Base-by-base conservation (phyloP, 23 red algal genomes). In the Gracilaria domingensis region DNA sequence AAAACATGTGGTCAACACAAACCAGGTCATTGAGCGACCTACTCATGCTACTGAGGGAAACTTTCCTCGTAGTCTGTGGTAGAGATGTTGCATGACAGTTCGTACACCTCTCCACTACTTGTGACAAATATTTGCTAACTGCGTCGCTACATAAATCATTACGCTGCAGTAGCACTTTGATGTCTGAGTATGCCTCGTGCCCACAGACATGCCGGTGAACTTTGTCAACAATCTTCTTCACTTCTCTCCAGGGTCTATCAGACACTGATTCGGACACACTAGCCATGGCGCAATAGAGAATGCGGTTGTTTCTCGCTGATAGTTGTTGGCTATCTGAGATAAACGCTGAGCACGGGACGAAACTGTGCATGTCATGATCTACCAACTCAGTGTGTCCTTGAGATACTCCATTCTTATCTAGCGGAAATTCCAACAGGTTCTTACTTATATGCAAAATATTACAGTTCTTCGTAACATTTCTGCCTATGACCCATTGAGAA, bases 161-260 rank as follows among this genome's bases (percentile, higher is more conserved):
- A 12, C 49, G 20, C 30, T 82, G 23, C 7, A 82, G 79, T 0
- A 82, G 32, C 29, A 82, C 29, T 18, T 82, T 82, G 8, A 82
- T 82, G 12, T 82, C 48, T 9, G 48, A 33, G 25, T 59, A 61
- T 20, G 47, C 34, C 0, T 48, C 60, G 61, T 37, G 79, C 37
- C 79, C 79, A n/a, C 79, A 82, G 1, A 82, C 79, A 61, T 82
- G 26, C 0, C 34, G n/a, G 53, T 82, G 49, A 5, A 58, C 55
- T 23, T 82, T 82, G 44, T 82, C 79, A 34, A 82, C 12, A 12
- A 77, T 77, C 6, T 33, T 77, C 72, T 77, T 77, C 0, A 44
- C 0, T 26, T 77, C 34, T 11, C 23, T n/a, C 72, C 72, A 77
- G 33, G 12, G 32, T 17, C 1, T 39, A 12, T 25, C 26, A 20